Evolutionary conservation across 2,329 filamentous ascomycete species (phyloP), one percentile per base, ranked within the genome.

Genomic region (Phyllosticta citrichinensis): DNA sequence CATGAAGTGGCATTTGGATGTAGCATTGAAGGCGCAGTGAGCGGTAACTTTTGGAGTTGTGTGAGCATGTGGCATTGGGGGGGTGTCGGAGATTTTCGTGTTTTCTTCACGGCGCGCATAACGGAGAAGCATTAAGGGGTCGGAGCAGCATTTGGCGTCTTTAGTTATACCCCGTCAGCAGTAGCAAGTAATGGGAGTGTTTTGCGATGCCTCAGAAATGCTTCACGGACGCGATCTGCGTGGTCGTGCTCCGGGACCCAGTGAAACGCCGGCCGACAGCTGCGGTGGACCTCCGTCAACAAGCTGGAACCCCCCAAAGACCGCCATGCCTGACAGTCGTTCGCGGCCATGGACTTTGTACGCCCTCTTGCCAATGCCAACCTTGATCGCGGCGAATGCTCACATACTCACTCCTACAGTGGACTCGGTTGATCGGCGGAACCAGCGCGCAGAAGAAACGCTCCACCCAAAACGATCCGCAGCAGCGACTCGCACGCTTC

Each of bases 1-100:
- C 12, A 90, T 96, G 75, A 82, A 82, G 68, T 97, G 92, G 91
- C 89, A 95, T 77, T 71, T 96, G 69, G 77, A 83, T 25, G 56
- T 54, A 1, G 56, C 67, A 52, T 63, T 66, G 35, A 68, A 66
- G 64, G 66, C 59, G 27, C 54, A 57, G 55, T 61, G 56, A 30
- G 47, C 24, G n/a, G 10, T 14, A 22, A 30, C 50, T 12, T 35
- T 11, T 14, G 9, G 47, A 50, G 14, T 30, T 50, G 50, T 8
- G 51, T 30, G 57, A 47, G 40, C 35, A 52, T 12, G 25, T 52
- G 35, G 53, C 53, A 11, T 33, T 10, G 14, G 10, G 5, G 52
- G 24, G 30, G 35, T n/a, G 53, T 24, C n/a, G 35, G 20, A 5
- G 22, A 8, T 40, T 20, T n/a, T 14, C 27, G 52, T 55, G 57